Evolutionary conservation across 768 basidiomycete genomes (phyloP).

Genomic region (Mrakia hoshinonis): DNA sequence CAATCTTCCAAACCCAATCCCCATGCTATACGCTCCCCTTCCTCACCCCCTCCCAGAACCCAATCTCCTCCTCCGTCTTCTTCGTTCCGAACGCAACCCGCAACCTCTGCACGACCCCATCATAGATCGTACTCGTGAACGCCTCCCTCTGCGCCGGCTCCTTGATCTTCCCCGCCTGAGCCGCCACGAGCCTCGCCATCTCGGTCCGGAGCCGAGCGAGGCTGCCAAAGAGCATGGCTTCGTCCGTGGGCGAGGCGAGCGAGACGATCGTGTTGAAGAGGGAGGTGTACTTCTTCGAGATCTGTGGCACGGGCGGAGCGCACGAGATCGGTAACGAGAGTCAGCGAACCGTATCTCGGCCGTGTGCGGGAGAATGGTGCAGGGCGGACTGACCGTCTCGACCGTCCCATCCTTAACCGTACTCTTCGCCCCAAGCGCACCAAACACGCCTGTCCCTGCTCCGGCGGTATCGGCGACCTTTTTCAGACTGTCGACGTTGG

Average conservation of each 20-base stretch:
- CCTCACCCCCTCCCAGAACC: constrained; percentile 19
- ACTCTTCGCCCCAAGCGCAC: constrained; percentile 51
- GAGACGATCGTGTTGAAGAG: constrained; percentile 76
- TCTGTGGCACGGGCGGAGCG: constrained; percentile 42
- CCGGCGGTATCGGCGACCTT: constrained; percentile 59
- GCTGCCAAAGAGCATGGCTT: constrained; percentile 94
- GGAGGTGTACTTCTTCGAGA: constrained; percentile 66
- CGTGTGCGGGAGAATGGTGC: background rate
- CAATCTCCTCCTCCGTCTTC: constrained; percentile 19
- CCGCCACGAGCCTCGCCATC: constrained; percentile 61
- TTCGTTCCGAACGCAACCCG: constrained; percentile 38
- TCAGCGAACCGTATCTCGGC: background rate
- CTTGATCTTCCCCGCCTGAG: constrained; percentile 60
- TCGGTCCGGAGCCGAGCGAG: constrained; percentile 77
- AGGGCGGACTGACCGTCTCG: constrained; percentile 47
- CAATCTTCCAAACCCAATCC: too few relatives aligned
- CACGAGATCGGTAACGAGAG: background rate
- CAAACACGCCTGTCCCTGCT: constrained; percentile 29
- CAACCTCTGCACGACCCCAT: constrained; percentile 63
- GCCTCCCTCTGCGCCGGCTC: constrained; percentile 58
- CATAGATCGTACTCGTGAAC: constrained; percentile 64
- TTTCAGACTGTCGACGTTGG: constrained; percentile 71
- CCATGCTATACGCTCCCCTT: background rate
- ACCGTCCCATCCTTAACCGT: constrained; percentile 62
- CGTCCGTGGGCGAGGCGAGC: constrained; percentile 73